These are phyloP conservation scores for Cephaloascus albidus DNA, from an alignment of 805 yeast species.

Conservation along the genomic window DNA sequence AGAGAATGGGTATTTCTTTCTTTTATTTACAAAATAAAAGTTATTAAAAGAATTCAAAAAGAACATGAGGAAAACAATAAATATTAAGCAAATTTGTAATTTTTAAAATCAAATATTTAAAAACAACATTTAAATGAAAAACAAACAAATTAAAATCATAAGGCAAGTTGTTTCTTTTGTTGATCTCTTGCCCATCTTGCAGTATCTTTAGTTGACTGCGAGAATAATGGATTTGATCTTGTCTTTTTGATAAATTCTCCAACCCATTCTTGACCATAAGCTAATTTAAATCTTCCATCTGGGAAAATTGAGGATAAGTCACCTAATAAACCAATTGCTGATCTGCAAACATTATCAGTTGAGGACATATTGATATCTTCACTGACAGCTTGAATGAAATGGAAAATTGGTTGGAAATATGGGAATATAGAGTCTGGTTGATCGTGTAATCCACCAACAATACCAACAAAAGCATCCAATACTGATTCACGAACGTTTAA, in stretches of 20 bases:
- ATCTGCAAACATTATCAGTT: constrained; percentile 65
- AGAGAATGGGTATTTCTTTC: constrained; percentile 1
- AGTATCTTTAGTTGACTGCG: constrained; percentile 71
- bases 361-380: constrained; percentile 50
- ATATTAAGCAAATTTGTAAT: constrained; percentile 1
- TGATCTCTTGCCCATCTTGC: constrained; percentile 97
- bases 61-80: constrained; percentile 1
- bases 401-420: constrained; percentile 62
- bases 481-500: constrained; percentile 73
- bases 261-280: constrained; percentile 71
- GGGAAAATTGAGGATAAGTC: constrained; percentile 86
- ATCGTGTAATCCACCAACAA: constrained; percentile 80
- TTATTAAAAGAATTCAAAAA: too few relatives aligned
- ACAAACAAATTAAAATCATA: background rate
- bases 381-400: constrained; percentile 52
- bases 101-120: background rate
- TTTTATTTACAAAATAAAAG: background rate
- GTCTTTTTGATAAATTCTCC: constrained; percentile 66
- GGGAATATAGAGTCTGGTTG: constrained; percentile 56
- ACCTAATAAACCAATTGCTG: constrained; percentile 87
- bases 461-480: constrained; percentile 93
- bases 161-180: constrained; percentile 35
- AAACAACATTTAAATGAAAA: too few relatives aligned
- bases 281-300: constrained; percentile 60
- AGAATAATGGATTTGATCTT: constrained; percentile 51